A percentile compares a stretch with the other conserved stretches of the same genome.
Conservation (phyloP, 2,329 filamentous ascomycete genomes). For the Calonectria pauciramosa region DNA sequence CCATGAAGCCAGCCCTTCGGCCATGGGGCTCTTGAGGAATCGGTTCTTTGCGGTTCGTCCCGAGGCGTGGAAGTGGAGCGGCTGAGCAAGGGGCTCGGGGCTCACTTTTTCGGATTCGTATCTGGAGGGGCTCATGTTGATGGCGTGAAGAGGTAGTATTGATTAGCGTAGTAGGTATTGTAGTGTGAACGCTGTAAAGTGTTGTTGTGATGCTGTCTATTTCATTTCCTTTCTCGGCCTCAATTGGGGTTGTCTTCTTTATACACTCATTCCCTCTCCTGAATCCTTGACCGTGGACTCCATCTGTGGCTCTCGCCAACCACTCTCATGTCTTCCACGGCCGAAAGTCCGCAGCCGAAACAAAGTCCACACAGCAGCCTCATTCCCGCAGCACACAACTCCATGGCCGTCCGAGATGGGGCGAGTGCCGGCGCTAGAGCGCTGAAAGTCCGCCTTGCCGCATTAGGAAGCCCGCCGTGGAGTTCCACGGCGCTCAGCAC, state of each 20-base stretch:
- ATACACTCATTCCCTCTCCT: background rate
- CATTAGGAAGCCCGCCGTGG: conserved; percentile 20
- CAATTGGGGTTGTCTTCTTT: background rate
- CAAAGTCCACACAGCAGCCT: background rate
- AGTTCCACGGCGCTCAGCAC: conserved; percentile 21
- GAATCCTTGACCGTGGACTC: conserved; percentile 5
- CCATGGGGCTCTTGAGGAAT: conserved; percentile 78
- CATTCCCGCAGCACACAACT: background rate
- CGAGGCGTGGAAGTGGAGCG: conserved; percentile 60
- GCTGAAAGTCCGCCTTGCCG: background rate
- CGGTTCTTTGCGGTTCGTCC: conserved; percentile 70
- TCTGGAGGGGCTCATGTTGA: conserved; percentile 32
- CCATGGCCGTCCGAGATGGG: background rate
- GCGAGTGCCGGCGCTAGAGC: background rate
- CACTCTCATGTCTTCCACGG: conserved; percentile 6
- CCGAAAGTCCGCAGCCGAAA: background rate
- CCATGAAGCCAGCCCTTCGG: conserved; percentile 74
- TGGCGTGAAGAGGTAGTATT: background rate
- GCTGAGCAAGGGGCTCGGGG: conserved; percentile 53
- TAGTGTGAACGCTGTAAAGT: background rate
- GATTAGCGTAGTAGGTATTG: background rate
- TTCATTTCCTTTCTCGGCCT: background rate
- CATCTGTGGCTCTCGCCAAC: background rate
- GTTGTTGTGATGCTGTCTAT: conserved; percentile 12
- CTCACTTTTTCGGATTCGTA: conserved; percentile 36